A percentile compares a stretch with the other conserved stretches of the same genome.
phyloP scores from a whole-genome alignment of 495 filamentous ascomycete genomes.

The Aspergillus bridgeri region DNA sequence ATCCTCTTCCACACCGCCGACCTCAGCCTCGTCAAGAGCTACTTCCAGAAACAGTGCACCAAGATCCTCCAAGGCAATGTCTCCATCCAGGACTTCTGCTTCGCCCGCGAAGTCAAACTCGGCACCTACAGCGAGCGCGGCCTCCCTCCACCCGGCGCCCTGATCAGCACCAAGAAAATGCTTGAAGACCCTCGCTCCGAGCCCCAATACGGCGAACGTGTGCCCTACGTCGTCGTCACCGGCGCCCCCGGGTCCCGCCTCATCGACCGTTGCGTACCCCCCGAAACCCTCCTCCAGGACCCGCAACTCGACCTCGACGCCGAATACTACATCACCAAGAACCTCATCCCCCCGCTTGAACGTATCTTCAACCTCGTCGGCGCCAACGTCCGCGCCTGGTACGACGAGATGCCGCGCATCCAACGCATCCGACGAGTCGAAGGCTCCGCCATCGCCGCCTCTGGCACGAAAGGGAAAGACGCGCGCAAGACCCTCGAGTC shows the following conservation, averaged over 20 bases:
- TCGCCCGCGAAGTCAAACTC: conserved; percentile 85
- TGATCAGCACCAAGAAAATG: conserved; percentile 84
- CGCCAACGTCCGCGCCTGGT: conserved; percentile 88
- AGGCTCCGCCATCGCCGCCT: conserved; percentile 12
- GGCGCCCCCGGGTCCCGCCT: conserved; percentile 83
- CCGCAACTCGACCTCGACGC: conserved; percentile 82
- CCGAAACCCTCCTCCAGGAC: conserved; percentile 74
- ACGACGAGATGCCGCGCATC: conserved; percentile 93
- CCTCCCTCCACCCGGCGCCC: conserved; percentile 77
- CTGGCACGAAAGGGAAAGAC: conserved; percentile 26
- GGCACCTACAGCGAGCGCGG: conserved; percentile 84
- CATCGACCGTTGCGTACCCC: conserved; percentile 85
- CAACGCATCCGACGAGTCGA: conserved; percentile 65
- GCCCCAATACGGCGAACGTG: conserved; percentile 92
- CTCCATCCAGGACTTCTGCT: conserved; percentile 93
- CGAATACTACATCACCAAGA: conserved; percentile 96
- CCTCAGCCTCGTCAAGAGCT: conserved; percentile 82
- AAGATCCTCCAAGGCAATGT: conserved; percentile 91
- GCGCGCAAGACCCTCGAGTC: conserved; percentile 72
- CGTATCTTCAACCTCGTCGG: conserved; percentile 97
- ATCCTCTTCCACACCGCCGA: conserved; percentile 87
- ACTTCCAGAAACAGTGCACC: conserved; percentile 84
- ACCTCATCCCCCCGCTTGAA: conserved; percentile 90
- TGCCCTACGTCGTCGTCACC: conserved; percentile 89
- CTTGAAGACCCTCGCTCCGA: conserved; percentile 78